These are phyloP conservation scores for Eucalyptus erythrocorys DNA, from an alignment of 345 rosid genomes.

Conservation along the genomic window DNA sequence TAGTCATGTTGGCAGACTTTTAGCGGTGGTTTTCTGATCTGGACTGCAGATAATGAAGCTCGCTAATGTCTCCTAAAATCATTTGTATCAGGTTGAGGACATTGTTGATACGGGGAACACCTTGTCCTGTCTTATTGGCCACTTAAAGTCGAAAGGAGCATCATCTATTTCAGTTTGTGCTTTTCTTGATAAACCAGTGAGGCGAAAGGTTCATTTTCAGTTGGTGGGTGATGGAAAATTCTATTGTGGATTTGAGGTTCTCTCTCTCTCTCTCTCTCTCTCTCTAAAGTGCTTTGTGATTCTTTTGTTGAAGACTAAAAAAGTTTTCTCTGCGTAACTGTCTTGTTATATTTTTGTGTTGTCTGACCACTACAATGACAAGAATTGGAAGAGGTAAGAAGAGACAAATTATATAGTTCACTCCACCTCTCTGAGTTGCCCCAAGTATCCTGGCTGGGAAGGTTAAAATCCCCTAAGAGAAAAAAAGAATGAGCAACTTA, in stretches of 20 bases:
- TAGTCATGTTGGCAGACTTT: not conserved
- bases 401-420: not conserved
- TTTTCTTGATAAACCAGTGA: conserved; percentile 62
- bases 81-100: conserved; percentile 66
- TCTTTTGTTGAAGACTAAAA: not conserved
- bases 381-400: not conserved
- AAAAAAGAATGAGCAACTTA: not conserved
- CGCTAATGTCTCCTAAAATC: not conserved
- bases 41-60: not conserved
- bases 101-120: conserved; percentile 90
- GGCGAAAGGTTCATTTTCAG: conserved; percentile 56
- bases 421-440: not conserved
- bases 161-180: conserved; percentile 81
- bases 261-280: not conserved
- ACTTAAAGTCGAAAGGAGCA: conserved; percentile 48
- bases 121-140: conserved; percentile 41
- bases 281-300: not conserved
- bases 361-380: not conserved
- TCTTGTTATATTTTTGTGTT: not conserved
- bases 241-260: conserved; percentile 78
- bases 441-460: not conserved
- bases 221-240: conserved; percentile 71
- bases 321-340: not conserved
- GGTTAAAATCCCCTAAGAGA: not conserved
- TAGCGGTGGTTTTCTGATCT: not conserved